Percentiles rank a stretch among this genome's conserved stretches.
Evolutionary conservation across 441 rosid species (phyloP).

Genomic region (Capsella rubella): DNA sequence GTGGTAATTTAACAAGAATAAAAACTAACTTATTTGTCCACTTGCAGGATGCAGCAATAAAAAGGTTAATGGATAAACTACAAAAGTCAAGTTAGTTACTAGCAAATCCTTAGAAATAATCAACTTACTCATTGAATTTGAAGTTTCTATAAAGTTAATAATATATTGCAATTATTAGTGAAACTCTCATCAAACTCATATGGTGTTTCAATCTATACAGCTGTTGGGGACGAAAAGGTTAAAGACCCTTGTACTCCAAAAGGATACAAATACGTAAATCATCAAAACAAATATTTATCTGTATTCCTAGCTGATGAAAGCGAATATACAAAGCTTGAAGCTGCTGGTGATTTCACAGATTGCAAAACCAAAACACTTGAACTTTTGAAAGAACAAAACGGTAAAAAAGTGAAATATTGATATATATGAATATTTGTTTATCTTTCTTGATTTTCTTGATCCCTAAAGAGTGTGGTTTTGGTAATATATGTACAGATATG

Average conservation of each 20-base stretch:
- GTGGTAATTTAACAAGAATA: too few relatives aligned
- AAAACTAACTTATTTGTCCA: too few relatives aligned
- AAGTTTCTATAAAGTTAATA: too few relatives aligned
- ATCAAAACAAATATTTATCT: constrained; percentile 47
- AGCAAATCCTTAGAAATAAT: neutral
- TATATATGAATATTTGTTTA: neutral
- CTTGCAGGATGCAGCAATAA: constrained; percentile 76
- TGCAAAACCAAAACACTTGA: constrained; percentile 43
- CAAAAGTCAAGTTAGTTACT: constrained; percentile 47
- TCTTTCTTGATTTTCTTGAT: neutral
- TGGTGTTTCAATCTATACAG: constrained; percentile 49
- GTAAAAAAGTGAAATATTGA: constrained; percentile 41
- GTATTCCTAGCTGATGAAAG: constrained; percentile 49
- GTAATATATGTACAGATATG: constrained; percentile 55
- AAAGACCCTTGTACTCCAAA: constrained; percentile 83
- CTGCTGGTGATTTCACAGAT: constrained; percentile 80
- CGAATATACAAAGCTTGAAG: constrained; percentile 47
- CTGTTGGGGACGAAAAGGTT: constrained; percentile 46
- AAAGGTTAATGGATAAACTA: constrained; percentile 64
- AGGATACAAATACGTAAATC: constrained; percentile 53
- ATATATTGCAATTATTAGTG: neutral
- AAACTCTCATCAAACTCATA: neutral
- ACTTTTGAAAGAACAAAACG: constrained; percentile 68
- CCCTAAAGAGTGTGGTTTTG: neutral
- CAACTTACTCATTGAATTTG: neutral